Evolutionary conservation across 108 stramenopile species (phyloP).

Genomic region (Cylindrotheca closterium): DNA sequence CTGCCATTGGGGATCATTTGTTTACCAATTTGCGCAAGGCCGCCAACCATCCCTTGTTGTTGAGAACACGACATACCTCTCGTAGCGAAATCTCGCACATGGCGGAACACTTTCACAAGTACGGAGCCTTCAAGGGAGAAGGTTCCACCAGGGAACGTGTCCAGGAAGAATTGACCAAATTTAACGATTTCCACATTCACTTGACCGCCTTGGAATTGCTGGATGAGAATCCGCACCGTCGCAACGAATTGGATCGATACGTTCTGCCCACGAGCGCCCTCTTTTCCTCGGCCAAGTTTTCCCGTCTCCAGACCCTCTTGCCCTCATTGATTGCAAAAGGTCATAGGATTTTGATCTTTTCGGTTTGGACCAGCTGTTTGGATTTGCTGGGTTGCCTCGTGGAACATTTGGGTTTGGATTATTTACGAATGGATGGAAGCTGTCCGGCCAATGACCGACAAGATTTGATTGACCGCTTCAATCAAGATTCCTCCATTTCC

Average conservation of each 20-base stretch:
- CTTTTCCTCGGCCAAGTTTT: slow-evolving; percentile 78
- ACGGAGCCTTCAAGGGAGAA: slow-evolving; percentile 74
- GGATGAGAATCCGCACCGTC: slow-evolving; percentile 56
- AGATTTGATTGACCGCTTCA: slow-evolving; percentile 74
- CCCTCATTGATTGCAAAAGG: slow-evolving; percentile 53
- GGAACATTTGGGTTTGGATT: slow-evolving; percentile 57
- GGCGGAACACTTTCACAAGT: slow-evolving; percentile 44
- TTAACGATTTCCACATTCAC: slow-evolving; percentile 88
- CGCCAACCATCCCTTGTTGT: slow-evolving; percentile 93
- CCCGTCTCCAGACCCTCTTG: slow-evolving; percentile 51
- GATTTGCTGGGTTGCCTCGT: slow-evolving; percentile 82
- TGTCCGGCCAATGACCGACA: slow-evolving; percentile 74
- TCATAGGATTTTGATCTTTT: slow-evolving; percentile 82
- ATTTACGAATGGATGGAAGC: slow-evolving; percentile 77
- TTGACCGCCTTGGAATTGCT: slow-evolving; percentile 69
- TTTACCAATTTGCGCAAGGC: slow-evolving; percentile 95
- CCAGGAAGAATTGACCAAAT: slow-evolving; percentile 71
- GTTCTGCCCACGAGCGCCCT: slow-evolving; percentile 55
- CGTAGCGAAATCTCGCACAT: slow-evolving; percentile 53
- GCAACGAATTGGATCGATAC: slow-evolving; percentile 48
- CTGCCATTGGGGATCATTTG: slow-evolving; percentile 70
- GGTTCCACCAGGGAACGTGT: slow-evolving; percentile 70
- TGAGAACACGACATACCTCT: slow-evolving; percentile 73
- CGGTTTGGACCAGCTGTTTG: slow-evolving; percentile 85
- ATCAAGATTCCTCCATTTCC: slow-evolving; percentile 53